Base-by-base conservation (phyloP, 2,329 filamentous ascomycete species). In the Xylariaceae sp. region DNA sequence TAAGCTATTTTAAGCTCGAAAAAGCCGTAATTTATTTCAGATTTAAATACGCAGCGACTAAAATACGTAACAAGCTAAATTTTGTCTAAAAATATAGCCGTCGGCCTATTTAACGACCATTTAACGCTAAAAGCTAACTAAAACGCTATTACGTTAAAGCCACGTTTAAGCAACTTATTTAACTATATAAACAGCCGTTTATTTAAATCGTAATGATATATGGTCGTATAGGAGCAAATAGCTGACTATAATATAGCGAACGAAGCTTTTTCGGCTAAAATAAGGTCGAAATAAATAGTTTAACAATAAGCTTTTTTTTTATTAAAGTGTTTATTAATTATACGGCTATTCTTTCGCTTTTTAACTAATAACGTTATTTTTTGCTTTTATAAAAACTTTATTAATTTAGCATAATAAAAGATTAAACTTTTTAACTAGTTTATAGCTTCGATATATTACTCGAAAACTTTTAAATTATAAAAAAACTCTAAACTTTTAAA, bases 71-170 rank as follows among this genome's bases (percentile, higher is more conserved):
- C 34, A 1, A 31, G 11, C 38, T 45, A 17, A 17, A 50, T 34
- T 39, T 45, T 45, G 41, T 31, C 41, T 14, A 38, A 38, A 5
- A 38, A 5, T 17, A 34, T 17, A 17, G 18, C 40, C 17, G 45
- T 45, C 14, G 5, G 13, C 2, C 18, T 45, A 3, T 46, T 45
- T 17, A 40, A 31, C 1, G 14, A 16, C 18, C 40, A 45, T 50
- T 42, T n/a, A 14, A 40, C 18, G 9, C 18, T 34, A 6, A 13
- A 17, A 6, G 16, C 40, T 41, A 42, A 19, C 33, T 50, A 45
- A 46, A 46, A 50, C 2, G 31, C n/a, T 50, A 50, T 50, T 13
- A 50, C 12, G 12, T 50, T 50, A 50, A 50, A 50, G 12, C 34
- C 17, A 9, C 38, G 10, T 50, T 50, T 34, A 31, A 45, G n/a